Conservation (phyloP, 2,329 filamentous ascomycete genomes). For the Xylaria polymorpha region DNA sequence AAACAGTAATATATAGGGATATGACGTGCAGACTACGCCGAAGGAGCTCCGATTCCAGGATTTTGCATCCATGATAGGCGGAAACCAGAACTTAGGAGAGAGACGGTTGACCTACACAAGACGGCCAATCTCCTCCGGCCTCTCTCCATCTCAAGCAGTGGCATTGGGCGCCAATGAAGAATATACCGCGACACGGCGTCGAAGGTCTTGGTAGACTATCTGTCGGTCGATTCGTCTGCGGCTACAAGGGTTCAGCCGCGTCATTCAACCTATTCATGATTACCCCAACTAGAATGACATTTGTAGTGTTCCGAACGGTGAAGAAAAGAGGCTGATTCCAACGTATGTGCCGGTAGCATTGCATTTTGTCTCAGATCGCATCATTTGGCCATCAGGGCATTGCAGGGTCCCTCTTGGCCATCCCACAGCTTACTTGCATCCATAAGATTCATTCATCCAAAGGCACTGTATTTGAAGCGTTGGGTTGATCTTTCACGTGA, state of each 20-base stretch:
- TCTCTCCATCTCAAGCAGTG: not conserved
- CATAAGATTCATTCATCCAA: not conserved
- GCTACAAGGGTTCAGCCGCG: slow-evolving; percentile 9
- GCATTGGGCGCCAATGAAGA: not conserved
- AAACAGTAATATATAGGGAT: slow-evolving; percentile 27
- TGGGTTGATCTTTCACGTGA: slow-evolving; percentile 8
- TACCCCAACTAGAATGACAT: not conserved
- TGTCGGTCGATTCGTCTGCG: not conserved
- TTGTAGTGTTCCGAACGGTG: not conserved
- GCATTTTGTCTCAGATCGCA: slow-evolving; percentile 16
- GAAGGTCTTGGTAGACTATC: not conserved
- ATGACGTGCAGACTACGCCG: slow-evolving; percentile 30
- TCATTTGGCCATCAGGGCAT: not conserved
- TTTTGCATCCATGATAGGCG: not conserved
- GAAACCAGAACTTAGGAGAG: not conserved
- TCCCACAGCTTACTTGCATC: not conserved
- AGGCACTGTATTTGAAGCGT: not conserved
- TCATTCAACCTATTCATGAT: not conserved
- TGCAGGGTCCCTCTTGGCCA: slow-evolving; percentile 1
- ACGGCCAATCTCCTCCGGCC: not conserved
- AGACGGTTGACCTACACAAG: not conserved
- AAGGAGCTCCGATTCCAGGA: slow-evolving; percentile 11
- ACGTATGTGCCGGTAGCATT: slow-evolving; percentile 10
- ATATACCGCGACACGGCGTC: not conserved
- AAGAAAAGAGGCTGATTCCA: slow-evolving; percentile 12